These are phyloP conservation scores for Radiomyces spectabilis DNA, from an alignment of 192 early-diverging fungal genomes.

Conservation along the genomic window DNA sequence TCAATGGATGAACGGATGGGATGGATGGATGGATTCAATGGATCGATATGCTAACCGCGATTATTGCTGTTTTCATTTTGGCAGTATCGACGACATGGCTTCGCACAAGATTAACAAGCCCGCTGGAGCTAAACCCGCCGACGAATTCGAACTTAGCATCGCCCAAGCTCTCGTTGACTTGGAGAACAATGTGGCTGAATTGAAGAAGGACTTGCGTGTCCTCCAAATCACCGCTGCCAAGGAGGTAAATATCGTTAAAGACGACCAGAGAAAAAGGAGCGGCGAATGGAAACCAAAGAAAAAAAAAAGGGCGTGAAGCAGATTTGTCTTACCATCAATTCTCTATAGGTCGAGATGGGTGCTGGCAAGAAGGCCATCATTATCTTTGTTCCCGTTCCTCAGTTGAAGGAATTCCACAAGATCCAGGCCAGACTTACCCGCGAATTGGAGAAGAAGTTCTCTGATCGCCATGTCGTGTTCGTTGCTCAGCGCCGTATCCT, in stretches of 20 bases:
- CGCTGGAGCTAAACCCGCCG: slow-evolving; percentile 31
- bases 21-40: slow-evolving; percentile 12
- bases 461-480: slow-evolving; percentile 97
- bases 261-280: not conserved
- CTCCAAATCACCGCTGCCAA: slow-evolving; percentile 93
- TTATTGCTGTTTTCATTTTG: not conserved
- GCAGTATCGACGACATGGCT: slow-evolving; percentile 23
- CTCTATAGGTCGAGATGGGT: slow-evolving; percentile 87
- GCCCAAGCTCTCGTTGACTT: slow-evolving; percentile 95
- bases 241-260: too few species aligned
- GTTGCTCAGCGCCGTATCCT: slow-evolving; percentile 78
- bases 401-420: slow-evolving; percentile 94
- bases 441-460: slow-evolving; percentile 99
- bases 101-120: slow-evolving; percentile 32
- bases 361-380: slow-evolving; percentile 95
- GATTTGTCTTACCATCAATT: not conserved
- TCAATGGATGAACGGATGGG: slow-evolving; percentile 9
- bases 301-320: too few species aligned
- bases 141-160: slow-evolving; percentile 89
- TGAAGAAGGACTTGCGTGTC: slow-evolving; percentile 93
- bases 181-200: slow-evolving; percentile 91
- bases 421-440: slow-evolving; percentile 88
- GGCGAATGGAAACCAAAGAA: too few species aligned
- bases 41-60: not conserved
- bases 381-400: slow-evolving; percentile 96